Evolutionary conservation across 345 rosid species (phyloP).

Genomic region (Triadica sebifera): DNA sequence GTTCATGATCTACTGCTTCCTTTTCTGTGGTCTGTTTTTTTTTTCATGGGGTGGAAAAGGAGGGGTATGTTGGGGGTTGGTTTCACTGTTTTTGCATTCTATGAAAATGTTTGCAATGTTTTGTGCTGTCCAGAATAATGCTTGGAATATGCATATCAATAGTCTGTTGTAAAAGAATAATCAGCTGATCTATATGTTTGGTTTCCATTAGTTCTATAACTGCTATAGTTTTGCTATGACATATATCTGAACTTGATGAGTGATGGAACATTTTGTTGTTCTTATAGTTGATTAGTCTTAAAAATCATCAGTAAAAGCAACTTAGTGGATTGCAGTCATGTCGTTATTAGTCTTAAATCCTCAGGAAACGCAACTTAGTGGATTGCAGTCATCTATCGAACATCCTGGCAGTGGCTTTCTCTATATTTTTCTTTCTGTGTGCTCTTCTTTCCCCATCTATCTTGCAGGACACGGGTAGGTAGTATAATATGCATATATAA

Average conservation of each 20-base stretch:
- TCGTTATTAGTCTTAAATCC: background rate
- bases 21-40: no score
- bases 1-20: no score
- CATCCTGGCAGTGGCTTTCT: background rate
- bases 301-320: background rate
- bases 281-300: background rate
- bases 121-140: background rate
- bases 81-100: background rate
- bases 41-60: background rate
- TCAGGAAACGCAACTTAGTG: background rate
- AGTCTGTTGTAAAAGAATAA: background rate
- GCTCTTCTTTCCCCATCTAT: background rate
- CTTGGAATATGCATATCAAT: background rate
- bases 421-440: background rate
- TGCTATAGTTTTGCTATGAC: background rate
- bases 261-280: background rate
- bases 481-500: background rate
- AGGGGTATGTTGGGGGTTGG: no score
- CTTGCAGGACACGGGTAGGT: background rate
- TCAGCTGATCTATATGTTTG: background rate
- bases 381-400: background rate
- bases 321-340: constrained; percentile 1
- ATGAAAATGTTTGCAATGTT: background rate
- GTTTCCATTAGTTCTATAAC: background rate
- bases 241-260: background rate